Conservation (phyloP, 345 rosid species). For the Lepidium aucheri region DNA sequence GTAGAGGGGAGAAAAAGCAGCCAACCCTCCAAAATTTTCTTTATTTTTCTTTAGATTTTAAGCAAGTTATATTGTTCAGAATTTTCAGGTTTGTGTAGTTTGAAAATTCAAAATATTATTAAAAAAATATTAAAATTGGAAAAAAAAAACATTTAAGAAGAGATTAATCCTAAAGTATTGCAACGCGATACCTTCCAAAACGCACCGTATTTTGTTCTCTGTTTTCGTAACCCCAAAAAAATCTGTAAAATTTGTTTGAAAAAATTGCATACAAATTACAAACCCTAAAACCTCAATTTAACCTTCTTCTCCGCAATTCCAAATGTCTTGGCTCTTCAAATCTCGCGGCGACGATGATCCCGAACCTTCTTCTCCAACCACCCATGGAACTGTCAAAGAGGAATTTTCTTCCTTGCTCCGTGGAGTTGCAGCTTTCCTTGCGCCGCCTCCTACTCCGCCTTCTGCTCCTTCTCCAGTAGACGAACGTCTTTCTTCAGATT, state of each 20-base stretch:
- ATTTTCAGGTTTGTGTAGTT: too few species aligned
- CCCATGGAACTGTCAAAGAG: constrained; percentile 23
- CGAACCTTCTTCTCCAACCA: constrained; percentile 3
- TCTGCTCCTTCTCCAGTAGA: background rate
- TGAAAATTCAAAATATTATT: too few species aligned
- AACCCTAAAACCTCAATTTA: background rate
- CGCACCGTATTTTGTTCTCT: too few species aligned
- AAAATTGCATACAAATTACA: background rate
- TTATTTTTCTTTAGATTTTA: too few species aligned
- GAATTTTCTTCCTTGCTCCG: constrained; percentile 40
- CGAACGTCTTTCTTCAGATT: constrained; percentile 11
- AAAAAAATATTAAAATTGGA: too few species aligned
- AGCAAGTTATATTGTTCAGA: too few species aligned
- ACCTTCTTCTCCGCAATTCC: background rate
- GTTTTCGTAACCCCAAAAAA: background rate
- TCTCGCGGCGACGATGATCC: constrained; percentile 30
- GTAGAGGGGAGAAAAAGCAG: too few species aligned
- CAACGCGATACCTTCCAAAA: too few species aligned
- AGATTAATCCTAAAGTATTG: too few species aligned
- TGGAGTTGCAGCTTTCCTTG: constrained; percentile 55
- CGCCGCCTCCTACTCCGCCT: constrained; percentile 38
- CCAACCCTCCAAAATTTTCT: too few species aligned
- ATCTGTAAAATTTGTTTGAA: background rate
- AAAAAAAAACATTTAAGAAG: too few species aligned
- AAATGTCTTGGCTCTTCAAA: constrained; percentile 62